Evolutionary conservation across 148 eudicot species (phyloP).

Genomic region (Cornus florida): DNA sequence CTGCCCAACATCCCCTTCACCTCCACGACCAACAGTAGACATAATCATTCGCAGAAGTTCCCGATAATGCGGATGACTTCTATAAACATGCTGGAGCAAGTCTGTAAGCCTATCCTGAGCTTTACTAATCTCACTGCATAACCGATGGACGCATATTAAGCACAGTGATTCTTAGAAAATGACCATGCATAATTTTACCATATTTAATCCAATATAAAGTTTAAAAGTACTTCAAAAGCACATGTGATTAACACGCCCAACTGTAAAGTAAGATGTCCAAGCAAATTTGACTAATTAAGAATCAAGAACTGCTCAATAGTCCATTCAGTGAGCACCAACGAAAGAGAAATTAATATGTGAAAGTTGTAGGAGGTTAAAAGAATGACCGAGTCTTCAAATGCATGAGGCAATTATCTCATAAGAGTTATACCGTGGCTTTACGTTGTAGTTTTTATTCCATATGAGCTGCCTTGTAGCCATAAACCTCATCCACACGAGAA

Average conservation of each 20-base stretch:
- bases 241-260: not conserved
- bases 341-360: slow-evolving; percentile 1
- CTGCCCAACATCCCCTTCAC: slow-evolving; percentile 99
- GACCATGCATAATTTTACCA: not conserved
- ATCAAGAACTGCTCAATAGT: not conserved
- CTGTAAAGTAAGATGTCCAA: not conserved
- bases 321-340: not conserved
- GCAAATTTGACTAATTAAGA: not conserved
- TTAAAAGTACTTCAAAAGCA: not conserved
- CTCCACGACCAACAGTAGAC: slow-evolving; percentile 98
- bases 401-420: not conserved
- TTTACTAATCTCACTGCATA: slow-evolving; percentile 89
- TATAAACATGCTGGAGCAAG: slow-evolving; percentile 71
- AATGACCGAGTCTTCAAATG: not conserved
- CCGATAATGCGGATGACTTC: slow-evolving; percentile 61
- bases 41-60: slow-evolving; percentile 83
- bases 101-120: slow-evolving; percentile 98
- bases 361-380: not conserved
- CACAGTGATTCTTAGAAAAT: not conserved
- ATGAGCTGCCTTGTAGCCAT: slow-evolving; percentile 97
- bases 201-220: not conserved
- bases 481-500: slow-evolving; percentile 98
- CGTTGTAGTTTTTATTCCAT: slow-evolving; percentile 98
- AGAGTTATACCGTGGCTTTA: slow-evolving; percentile 81
- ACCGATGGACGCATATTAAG: not conserved